These are phyloP conservation scores for Grammothele lineata DNA, from an alignment of 768 basidiomycete genomes.

Conservation along the genomic window DNA sequence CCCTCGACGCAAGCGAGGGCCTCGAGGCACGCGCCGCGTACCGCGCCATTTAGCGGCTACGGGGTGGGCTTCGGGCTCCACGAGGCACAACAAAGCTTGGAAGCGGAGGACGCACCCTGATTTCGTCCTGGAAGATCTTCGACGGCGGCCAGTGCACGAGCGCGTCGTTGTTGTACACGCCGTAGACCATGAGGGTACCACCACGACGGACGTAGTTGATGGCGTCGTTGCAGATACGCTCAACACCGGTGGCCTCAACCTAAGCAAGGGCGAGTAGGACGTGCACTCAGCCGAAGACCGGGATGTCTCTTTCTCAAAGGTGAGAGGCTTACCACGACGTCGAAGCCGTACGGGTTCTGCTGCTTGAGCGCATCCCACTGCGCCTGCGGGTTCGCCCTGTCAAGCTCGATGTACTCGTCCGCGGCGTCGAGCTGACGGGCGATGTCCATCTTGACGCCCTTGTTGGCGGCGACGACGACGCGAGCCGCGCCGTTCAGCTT, in stretches of 20 bases:
- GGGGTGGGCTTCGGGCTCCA: no score
- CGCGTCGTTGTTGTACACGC: constrained; percentile 86
- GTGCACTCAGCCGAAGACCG: no score
- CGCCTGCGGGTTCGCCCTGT: constrained; percentile 63
- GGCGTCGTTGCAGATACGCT: constrained; percentile 80
- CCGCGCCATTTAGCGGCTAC: no score
- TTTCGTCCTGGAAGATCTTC: constrained; percentile 76
- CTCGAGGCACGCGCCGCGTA: no score
- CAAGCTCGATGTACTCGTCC: constrained; percentile 85
- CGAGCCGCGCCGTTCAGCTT: constrained; percentile 81
- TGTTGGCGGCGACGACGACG: constrained; percentile 84
- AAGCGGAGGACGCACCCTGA: constrained; percentile 35
- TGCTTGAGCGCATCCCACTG: constrained; percentile 82
- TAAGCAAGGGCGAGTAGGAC: no score
- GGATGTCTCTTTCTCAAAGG: no score
- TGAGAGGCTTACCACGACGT: constrained; percentile 58
- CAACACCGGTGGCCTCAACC: constrained; percentile 76
- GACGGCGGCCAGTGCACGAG: constrained; percentile 82
- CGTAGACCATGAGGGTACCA: constrained; percentile 84
- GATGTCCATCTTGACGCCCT: constrained; percentile 87
- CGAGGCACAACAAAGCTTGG: no score
- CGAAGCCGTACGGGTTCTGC: constrained; percentile 85
- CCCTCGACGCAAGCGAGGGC: no score
- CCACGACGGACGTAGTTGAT: constrained; percentile 88
- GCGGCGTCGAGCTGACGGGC: constrained; percentile 74